phyloP scores from a whole-genome alignment of 805 yeast species.

The Candida golubevii region DNA sequence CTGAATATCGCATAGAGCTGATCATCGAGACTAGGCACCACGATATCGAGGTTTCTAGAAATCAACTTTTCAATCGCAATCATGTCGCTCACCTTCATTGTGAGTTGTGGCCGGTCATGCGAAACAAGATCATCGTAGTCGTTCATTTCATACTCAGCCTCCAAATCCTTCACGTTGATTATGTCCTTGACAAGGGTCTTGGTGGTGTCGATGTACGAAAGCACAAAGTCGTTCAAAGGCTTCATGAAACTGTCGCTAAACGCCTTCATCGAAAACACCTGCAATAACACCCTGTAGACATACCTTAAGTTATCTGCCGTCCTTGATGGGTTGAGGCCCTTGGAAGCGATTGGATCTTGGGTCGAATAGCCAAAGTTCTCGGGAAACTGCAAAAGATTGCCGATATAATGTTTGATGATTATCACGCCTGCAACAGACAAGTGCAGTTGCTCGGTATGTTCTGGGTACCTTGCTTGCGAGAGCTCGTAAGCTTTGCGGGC shows the following conservation, averaged over 20 bases:
- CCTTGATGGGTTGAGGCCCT: slow-evolving; percentile 14
- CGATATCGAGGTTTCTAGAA: slow-evolving; percentile 35
- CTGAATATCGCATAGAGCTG: slow-evolving; percentile 43
- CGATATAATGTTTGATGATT: slow-evolving; percentile 49
- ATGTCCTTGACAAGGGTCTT: slow-evolving; percentile 43
- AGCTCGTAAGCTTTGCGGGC: slow-evolving; percentile 32
- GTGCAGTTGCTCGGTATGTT: slow-evolving; percentile 54
- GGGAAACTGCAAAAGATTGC: slow-evolving; percentile 45
- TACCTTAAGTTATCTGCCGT: slow-evolving; percentile 49
- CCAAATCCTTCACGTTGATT: slow-evolving; percentile 54
- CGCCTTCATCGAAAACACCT: slow-evolving; percentile 62
- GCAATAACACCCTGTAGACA: slow-evolving; percentile 56
- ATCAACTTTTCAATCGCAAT: slow-evolving; percentile 42
- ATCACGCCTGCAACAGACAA: slow-evolving; percentile 67
- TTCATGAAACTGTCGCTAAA: slow-evolving; percentile 71
- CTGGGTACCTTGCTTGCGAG: slow-evolving; percentile 50
- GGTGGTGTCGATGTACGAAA: slow-evolving; percentile 45
- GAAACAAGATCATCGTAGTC: slow-evolving; percentile 64
- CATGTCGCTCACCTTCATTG: slow-evolving; percentile 44
- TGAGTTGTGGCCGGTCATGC: slow-evolving; percentile 43
- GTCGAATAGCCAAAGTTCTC: slow-evolving; percentile 52
- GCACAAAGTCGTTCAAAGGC: slow-evolving; percentile 73
- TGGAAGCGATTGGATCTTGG: slow-evolving; percentile 22
- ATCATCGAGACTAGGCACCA: slow-evolving; percentile 53
- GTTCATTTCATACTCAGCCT: slow-evolving; percentile 54